These are phyloP conservation scores for Dictyostelium citrinum DNA, from an alignment of 78 protist species.

Conservation along the genomic window DNA sequence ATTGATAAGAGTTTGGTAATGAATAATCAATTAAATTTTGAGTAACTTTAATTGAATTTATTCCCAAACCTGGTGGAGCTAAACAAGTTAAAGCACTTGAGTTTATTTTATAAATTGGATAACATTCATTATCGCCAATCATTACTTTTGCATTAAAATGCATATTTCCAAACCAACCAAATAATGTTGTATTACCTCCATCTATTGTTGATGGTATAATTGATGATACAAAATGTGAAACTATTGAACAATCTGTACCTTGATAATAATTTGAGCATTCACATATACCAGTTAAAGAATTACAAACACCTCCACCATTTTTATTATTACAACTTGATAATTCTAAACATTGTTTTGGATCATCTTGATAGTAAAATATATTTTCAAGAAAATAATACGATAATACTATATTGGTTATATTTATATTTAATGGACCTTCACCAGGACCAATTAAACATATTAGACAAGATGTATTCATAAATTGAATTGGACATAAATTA, in stretches of 20 bases:
- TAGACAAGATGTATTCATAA: not conserved
- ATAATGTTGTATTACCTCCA: not conserved
- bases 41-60: not conserved
- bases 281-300: not conserved
- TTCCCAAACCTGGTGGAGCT: not conserved
- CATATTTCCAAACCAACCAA: not conserved
- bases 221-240: not conserved
- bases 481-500: not conserved
- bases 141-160: not conserved
- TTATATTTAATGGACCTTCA: not conserved
- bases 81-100: not conserved
- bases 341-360: not conserved
- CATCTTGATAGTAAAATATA: not conserved
- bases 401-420: not conserved
- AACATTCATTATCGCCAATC: not conserved
- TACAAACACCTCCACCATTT: not conserved
- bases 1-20: not conserved
- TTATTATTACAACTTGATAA: not conserved
- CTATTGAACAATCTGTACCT: not conserved
- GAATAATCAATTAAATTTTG: not conserved
- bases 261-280: not conserved
- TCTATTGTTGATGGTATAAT: not conserved
- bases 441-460: not conserved
- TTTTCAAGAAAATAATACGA: not conserved
- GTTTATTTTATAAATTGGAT: not conserved